phyloP scores from a whole-genome alignment of 2,329 filamentous ascomycete species.

The Coccinonectria pachysandricola region DNA sequence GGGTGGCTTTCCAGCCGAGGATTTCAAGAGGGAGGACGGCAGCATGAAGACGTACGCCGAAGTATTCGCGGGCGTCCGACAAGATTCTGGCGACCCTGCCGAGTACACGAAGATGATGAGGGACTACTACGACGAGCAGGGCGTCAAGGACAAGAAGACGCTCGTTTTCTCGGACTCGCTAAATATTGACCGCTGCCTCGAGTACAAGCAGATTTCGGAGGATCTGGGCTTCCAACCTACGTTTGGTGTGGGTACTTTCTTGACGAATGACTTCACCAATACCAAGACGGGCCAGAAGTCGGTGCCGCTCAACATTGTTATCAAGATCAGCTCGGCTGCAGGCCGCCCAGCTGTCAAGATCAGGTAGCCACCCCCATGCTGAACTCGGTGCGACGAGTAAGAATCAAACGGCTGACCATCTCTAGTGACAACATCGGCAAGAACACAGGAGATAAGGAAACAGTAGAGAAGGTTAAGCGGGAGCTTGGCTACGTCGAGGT shows the following conservation, averaged over 20 bases:
- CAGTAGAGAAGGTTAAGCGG: conserved; percentile 74
- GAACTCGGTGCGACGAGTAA: too few relatives aligned
- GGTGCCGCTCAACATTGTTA: conserved; percentile 89
- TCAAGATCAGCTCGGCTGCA: conserved; percentile 81
- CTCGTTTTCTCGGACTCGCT: conserved; percentile 95
- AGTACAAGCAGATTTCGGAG: conserved; percentile 81
- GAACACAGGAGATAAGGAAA: conserved; percentile 79
- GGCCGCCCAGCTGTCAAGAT: conserved; percentile 85
- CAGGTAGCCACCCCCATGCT: conserved; percentile 30
- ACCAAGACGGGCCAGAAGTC: conserved; percentile 69
- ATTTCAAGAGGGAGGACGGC: conserved; percentile 29
- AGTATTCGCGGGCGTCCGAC: conserved; percentile 72
- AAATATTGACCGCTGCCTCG: conserved; percentile 79
- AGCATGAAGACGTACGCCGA: conserved; percentile 61
- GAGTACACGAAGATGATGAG: conserved; percentile 71
- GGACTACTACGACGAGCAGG: conserved; percentile 66
- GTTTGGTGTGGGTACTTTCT: conserved; percentile 90
- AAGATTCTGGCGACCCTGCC: conserved; percentile 81
- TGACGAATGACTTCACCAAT: conserved; percentile 88
- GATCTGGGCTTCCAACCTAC: conserved; percentile 70
- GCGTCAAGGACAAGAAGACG: conserved; percentile 70
- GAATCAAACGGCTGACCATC: conserved; percentile 6
- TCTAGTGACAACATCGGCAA: conserved; percentile 71
- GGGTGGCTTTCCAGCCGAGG: conserved; percentile 30
- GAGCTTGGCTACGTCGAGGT: conserved; percentile 79